Percentiles rank a stretch among this genome's conserved stretches.
Conservation (phyloP, 106 monocot species). For the Platanthera zijinensis region DNA sequence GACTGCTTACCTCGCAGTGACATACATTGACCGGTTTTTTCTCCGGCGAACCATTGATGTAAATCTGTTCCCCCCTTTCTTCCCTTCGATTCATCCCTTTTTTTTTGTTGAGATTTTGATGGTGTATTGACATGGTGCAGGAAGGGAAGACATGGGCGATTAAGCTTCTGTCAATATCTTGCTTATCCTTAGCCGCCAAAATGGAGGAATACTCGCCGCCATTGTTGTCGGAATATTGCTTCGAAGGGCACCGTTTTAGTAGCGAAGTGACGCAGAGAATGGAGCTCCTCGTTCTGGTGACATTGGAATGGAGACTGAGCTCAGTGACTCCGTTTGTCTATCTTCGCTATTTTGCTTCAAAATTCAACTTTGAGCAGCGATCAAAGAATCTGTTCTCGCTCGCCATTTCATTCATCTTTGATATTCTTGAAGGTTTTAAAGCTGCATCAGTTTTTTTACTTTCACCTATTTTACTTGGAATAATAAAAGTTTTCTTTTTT, state of each 20-base stretch:
- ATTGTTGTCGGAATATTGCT: conserved; percentile 34
- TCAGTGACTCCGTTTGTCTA: conserved; percentile 71
- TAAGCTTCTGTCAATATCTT: conserved; percentile 40
- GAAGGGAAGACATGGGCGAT: conserved; percentile 39
- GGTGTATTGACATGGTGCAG: conserved; percentile 16
- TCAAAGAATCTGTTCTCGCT: conserved; percentile 23
- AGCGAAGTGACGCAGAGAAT: conserved; percentile 41
- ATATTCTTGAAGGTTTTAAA: conserved; percentile 37
- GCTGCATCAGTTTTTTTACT: not conserved
- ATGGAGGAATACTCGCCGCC: conserved; percentile 65
- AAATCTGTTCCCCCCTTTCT: not conserved
- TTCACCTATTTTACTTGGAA: not conserved
- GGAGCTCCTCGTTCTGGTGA: conserved; percentile 70
- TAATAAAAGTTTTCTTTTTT: not conserved
- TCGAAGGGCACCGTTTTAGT: conserved; percentile 32
- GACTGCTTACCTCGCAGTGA: conserved; percentile 29
- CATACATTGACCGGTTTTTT: conserved; percentile 28
- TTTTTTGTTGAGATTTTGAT: not conserved
- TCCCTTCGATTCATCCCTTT: not conserved
- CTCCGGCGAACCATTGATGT: conserved; percentile 16
- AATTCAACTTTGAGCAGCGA: conserved; percentile 18
- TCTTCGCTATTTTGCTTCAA: conserved; percentile 42
- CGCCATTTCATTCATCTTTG: conserved; percentile 39
- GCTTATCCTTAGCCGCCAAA: conserved; percentile 71
- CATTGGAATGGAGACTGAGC: conserved; percentile 71